Conservation (phyloP, 164 flowering plant species). For the Buxus sempervirens region DNA sequence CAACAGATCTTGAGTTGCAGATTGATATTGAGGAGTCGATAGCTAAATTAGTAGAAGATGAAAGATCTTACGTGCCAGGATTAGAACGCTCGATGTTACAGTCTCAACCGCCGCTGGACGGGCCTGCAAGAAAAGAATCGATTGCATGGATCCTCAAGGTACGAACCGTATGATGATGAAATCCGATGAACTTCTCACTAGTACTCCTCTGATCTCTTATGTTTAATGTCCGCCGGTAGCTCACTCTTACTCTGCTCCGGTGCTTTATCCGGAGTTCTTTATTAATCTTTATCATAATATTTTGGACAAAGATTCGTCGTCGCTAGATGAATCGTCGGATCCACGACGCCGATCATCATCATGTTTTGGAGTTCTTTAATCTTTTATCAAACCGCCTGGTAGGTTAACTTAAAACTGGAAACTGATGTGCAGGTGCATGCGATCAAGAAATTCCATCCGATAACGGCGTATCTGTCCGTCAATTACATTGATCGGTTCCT, state of each 20-base stretch:
- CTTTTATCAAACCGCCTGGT: too few species aligned
- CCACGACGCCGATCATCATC: neutral
- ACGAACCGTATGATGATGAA: too few species aligned
- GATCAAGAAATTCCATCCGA: slow-evolving; percentile 63
- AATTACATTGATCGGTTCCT: slow-evolving; percentile 90
- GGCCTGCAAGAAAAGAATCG: slow-evolving; percentile 56
- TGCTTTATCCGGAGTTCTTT: too few species aligned
- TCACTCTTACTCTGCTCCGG: too few species aligned
- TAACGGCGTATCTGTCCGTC: slow-evolving; percentile 90
- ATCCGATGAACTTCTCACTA: neutral
- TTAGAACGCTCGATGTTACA: slow-evolving; percentile 46
- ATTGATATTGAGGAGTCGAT: slow-evolving; percentile 53
- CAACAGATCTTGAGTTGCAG: slow-evolving; percentile 40
- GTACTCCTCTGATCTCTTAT: neutral
- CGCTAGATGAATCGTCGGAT: neutral
- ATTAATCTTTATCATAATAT: too few species aligned
- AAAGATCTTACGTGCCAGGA: slow-evolving; percentile 56
- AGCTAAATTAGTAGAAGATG: slow-evolving; percentile 56
- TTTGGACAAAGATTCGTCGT: too few species aligned
- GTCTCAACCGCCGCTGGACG: slow-evolving; percentile 56
- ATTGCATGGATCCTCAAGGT: slow-evolving; percentile 97
- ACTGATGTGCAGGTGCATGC: slow-evolving; percentile 57
- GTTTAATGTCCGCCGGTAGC: too few species aligned
- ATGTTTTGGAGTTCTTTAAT: neutral
- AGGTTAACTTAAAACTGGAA: neutral